Evolutionary conservation across 1,284 basidiomycete genomes (phyloP).

Genomic region (Ganoderma resinaceum): DNA sequence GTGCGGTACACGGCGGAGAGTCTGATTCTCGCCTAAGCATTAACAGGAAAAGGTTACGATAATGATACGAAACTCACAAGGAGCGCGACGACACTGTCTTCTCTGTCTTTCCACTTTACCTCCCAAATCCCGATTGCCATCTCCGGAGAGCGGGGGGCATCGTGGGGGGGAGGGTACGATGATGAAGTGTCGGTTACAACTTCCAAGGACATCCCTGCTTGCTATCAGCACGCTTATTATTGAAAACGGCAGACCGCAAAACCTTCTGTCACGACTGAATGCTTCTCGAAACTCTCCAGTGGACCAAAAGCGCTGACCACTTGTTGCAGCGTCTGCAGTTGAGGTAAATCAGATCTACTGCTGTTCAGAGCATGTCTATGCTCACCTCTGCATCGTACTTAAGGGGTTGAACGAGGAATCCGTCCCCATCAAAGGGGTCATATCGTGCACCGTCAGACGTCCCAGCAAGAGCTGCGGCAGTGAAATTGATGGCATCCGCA

Average conservation of each 20-base stretch:
- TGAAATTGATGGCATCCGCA: conserved; percentile 49
- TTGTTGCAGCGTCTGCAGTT: conserved; percentile 51
- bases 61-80: conserved; percentile 50
- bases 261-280: conserved; percentile 22
- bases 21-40: conserved; percentile 45
- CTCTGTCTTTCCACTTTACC: conserved; percentile 77
- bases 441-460: not conserved
- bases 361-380: conserved; percentile 2
- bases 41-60: not conserved
- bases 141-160: conserved; percentile 53
- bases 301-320: conserved; percentile 62
- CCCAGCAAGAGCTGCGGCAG: conserved; percentile 2
- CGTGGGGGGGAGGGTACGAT: conserved; percentile 50
- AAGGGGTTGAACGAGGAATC: conserved; percentile 62
- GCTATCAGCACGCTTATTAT: not conserved
- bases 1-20: conserved; percentile 71
- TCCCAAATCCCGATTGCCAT: conserved; percentile 75
- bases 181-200: not conserved
- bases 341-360: not conserved
- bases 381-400: conserved; percentile 64
- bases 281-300: conserved; percentile 53
- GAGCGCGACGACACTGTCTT: conserved; percentile 74
- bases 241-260: not conserved
- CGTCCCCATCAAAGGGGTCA: conserved; percentile 40
- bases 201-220: not conserved